A percentile compares a stretch with the other conserved stretches of the same genome.
Evolutionary conservation across 257 asterid genomes (phyloP).

Genomic region (Gentiana straminea): DNA sequence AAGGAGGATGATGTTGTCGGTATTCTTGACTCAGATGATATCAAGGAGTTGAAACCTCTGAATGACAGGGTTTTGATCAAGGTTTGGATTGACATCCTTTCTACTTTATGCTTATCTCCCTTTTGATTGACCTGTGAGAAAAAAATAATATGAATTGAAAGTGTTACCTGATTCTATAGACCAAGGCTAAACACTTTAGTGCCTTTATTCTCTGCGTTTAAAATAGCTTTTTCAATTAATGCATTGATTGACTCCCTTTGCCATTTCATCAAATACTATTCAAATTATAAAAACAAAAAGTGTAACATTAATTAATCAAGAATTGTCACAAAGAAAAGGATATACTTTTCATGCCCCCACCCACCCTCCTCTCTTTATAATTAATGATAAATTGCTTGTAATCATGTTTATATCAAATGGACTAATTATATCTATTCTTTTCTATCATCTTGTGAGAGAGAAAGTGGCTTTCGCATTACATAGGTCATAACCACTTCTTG

Average conservation of each 20-base stretch:
- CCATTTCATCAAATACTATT: slow-evolving; percentile 71
- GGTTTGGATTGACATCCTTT: slow-evolving; percentile 25
- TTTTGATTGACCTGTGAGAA: too few relatives aligned
- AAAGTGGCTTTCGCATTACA: too few relatives aligned
- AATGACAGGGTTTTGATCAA: slow-evolving; percentile 84
- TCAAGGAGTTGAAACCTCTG: slow-evolving; percentile 77
- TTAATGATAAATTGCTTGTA: too few relatives aligned
- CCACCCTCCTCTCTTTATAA: too few relatives aligned
- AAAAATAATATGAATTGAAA: too few relatives aligned
- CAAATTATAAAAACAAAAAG: background rate
- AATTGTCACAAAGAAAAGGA: too few relatives aligned
- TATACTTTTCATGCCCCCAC: too few relatives aligned
- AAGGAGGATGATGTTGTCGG: slow-evolving; percentile 97
- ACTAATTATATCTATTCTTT: too few relatives aligned
- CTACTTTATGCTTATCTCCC: too few relatives aligned
- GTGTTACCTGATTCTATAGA: slow-evolving; percentile 52
- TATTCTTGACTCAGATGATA: slow-evolving; percentile 70
- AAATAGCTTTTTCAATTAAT: slow-evolving; percentile 60
- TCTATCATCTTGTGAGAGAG: too few relatives aligned
- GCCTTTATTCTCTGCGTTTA: slow-evolving; percentile 58
- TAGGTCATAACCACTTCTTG: background rate
- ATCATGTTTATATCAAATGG: too few relatives aligned
- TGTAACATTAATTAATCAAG: too few relatives aligned
- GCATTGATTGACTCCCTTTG: slow-evolving; percentile 54
- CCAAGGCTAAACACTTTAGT: slow-evolving; percentile 63